Evolutionary conservation across 2,329 filamentous ascomycete species (phyloP).

Genomic region (Fusarium poae): DNA sequence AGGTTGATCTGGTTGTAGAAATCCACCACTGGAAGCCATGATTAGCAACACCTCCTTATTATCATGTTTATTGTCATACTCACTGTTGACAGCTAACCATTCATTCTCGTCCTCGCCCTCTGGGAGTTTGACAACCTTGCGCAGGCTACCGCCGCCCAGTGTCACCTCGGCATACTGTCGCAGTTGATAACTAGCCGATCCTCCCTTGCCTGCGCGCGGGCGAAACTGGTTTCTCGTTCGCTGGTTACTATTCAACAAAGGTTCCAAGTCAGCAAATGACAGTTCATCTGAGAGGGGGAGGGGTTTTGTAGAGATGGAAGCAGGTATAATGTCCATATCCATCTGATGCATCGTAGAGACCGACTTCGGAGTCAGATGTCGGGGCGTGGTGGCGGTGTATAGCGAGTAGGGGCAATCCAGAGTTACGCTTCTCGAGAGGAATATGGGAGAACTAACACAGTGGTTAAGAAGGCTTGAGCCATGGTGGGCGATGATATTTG

Average conservation of each 20-base stretch:
- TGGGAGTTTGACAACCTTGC: slow-evolving; percentile 95
- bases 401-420: slow-evolving; percentile 13
- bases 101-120: slow-evolving; percentile 98
- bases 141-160: slow-evolving; percentile 90
- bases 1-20: slow-evolving; percentile 99
- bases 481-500: slow-evolving; percentile 47
- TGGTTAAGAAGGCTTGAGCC: slow-evolving; percentile 58
- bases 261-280: slow-evolving; percentile 51
- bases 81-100: slow-evolving; percentile 98
- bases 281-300: slow-evolving; percentile 35
- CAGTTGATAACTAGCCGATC: slow-evolving; percentile 88
- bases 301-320: slow-evolving; percentile 41
- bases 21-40: slow-evolving; percentile 82
- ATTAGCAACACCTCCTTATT: slow-evolving; percentile 5
- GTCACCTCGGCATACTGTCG: slow-evolving; percentile 99
- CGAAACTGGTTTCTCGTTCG: slow-evolving; percentile 92
- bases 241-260: slow-evolving; percentile 73
- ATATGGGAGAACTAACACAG: slow-evolving; percentile 55
- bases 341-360: slow-evolving; percentile 51
- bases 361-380: slow-evolving; percentile 53
- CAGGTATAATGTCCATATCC: slow-evolving; percentile 51
- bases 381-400: slow-evolving; percentile 47
- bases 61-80: slow-evolving; percentile 45
- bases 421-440: background rate
- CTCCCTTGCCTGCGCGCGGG: slow-evolving; percentile 88